These are phyloP conservation scores for Wickerhamomyces subpelliculosus DNA, from an alignment of 805 yeast genomes.

Conservation along the genomic window DNA sequence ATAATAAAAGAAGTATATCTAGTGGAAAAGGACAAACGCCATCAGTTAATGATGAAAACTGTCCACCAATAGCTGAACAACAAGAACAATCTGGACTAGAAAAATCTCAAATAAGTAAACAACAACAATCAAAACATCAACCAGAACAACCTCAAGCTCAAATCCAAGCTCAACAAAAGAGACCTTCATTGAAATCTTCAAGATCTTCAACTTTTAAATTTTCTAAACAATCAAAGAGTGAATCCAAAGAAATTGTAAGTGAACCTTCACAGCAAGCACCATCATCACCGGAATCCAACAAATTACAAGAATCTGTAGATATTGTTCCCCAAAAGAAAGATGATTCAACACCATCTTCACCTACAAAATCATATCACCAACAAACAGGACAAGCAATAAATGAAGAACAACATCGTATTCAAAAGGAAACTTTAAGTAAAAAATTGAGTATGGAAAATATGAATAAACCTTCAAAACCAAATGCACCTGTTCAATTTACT, in stretches of 20 bases:
- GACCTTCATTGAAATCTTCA: slow-evolving; percentile 9
- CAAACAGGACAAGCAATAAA: slow-evolving; percentile 1
- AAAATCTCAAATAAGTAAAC: no score
- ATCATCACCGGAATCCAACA: not conserved
- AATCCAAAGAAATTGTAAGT: no score
- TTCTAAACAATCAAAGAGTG: slow-evolving; percentile 2
- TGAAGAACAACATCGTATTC: slow-evolving; percentile 15
- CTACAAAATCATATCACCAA: not conserved
- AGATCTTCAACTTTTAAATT: slow-evolving; percentile 8
- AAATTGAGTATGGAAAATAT: slow-evolving; percentile 28
- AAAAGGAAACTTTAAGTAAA: slow-evolving; percentile 12
- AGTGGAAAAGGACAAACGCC: no score
- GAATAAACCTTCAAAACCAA: slow-evolving; percentile 35
- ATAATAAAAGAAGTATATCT: no score
- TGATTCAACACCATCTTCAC: slow-evolving; percentile 1
- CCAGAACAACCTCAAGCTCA: not conserved
- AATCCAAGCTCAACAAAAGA: slow-evolving; percentile 7
- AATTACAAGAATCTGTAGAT: slow-evolving; percentile 14
- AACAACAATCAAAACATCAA: not conserved
- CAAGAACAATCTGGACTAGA: no score
- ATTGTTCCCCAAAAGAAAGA: slow-evolving; percentile 4
- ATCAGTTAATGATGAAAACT: slow-evolving; percentile 9
- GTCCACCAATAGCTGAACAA: slow-evolving; percentile 2
- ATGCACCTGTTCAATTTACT: slow-evolving; percentile 52
- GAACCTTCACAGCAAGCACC: no score